Base-by-base conservation (phyloP, 2,329 filamentous ascomycete genomes). In the Ilyonectria mors-panacis region DNA sequence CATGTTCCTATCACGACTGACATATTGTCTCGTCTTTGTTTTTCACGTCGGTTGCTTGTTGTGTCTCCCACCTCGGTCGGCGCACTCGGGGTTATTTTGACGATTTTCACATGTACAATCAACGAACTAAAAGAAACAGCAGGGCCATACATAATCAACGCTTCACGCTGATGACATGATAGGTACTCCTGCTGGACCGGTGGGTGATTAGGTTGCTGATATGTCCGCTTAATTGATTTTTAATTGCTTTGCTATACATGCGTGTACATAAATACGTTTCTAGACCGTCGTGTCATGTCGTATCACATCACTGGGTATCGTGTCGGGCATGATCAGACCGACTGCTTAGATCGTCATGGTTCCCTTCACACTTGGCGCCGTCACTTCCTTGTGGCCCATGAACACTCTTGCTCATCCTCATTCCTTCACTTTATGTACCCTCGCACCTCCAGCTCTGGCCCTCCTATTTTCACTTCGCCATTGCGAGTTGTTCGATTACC, bases 271-370 rank as follows among this genome's bases (percentile, higher is more conserved):
- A 37, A 61, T 30, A 45, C 58, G 57, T 45, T 44, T 45, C 50
- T 35, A 50, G 47, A 58, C 51, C 37, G 51, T 62, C 53, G 39
- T 59, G 47, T 45, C 55, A 48, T 55, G 42, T 67, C 55, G 55
- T 63, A 51, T 63, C 55, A 48, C 45, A 48, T 60, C 48, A 59
- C 55, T 63, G 55, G 65, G 65, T 67, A 64, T 67, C 65, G 48
- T 64, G 48, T 42, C 17, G 28, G 39, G 54, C 45, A 39, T 54
- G 53, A 39, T 28, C 17, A 42, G 58, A 13, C 58, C n/a, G 50
- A n/a, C 39, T 42, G 30, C 30, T 19, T 45, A 45, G 33, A 37
- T 37, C 45, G 44, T 57, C 57, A 57, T 63, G n/a, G 26, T 59
- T 51, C 55, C 55, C 39, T 17, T 50, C 48, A 35, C 35, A 13